Percentiles rank a stretch among this genome's conserved stretches.
phyloP scores from a whole-genome alignment of 1,284 basidiomycete species.

The Golubevia pallescens region DNA sequence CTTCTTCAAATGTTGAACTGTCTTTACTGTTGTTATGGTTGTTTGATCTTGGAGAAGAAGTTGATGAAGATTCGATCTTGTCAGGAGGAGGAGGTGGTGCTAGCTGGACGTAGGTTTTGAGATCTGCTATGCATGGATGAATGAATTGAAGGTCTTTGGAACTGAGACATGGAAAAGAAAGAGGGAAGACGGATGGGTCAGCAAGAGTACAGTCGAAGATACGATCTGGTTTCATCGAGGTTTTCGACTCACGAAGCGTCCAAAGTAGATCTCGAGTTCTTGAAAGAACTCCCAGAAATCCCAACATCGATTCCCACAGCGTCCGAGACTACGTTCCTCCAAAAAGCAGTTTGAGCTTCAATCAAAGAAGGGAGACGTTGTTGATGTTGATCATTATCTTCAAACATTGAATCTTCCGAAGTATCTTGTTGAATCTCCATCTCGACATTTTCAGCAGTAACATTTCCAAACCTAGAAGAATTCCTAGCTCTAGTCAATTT shows the following conservation, averaged over 20 bases:
- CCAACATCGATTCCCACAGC: background rate
- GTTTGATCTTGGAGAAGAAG: constrained; percentile 2
- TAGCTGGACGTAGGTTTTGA: constrained; percentile 28
- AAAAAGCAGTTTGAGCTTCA: background rate
- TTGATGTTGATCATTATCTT: background rate
- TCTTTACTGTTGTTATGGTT: background rate
- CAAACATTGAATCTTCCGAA: background rate
- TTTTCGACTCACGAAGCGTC: background rate
- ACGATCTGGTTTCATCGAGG: too few relatives aligned
- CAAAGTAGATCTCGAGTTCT: background rate
- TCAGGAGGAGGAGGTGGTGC: constrained; percentile 11
- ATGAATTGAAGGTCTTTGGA: constrained; percentile 6
- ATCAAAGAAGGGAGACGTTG: background rate
- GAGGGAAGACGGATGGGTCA: background rate
- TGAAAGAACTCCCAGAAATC: background rate
- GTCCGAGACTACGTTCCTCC: background rate
- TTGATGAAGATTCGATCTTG: background rate
- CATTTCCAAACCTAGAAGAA: background rate
- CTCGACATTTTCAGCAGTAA: background rate
- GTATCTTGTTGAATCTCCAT: background rate
- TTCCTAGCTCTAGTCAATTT: background rate
- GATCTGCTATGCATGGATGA: constrained; percentile 23
- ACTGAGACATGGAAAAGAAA: background rate
- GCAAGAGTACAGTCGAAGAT: background rate
- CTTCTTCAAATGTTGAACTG: background rate